These are phyloP conservation scores for Secale cereale DNA, from an alignment of 176 grass and related monocot species.

Conservation along the genomic window DNA sequence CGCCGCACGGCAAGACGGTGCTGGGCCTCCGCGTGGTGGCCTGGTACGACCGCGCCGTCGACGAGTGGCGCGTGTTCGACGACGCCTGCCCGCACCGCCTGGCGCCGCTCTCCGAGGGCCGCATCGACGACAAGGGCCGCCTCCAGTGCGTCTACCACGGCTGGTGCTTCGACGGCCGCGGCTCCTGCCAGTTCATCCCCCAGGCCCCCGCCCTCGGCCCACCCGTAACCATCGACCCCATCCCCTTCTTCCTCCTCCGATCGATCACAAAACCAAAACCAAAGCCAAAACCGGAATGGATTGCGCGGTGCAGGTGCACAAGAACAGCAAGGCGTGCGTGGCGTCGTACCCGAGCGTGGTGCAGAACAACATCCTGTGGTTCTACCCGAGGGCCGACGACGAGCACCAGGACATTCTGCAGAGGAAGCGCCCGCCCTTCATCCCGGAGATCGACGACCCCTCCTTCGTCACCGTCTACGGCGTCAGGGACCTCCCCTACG, in stretches of 20 bases:
- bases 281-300: background rate
- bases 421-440: slow-evolving; percentile 51
- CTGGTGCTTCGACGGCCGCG: slow-evolving; percentile 96
- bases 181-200: slow-evolving; percentile 77
- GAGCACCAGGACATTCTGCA: slow-evolving; percentile 51
- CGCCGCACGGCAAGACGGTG: slow-evolving; percentile 81
- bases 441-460: slow-evolving; percentile 81
- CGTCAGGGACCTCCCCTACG: slow-evolving; percentile 64
- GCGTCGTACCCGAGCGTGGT: slow-evolving; percentile 76
- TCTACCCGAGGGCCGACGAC: slow-evolving; percentile 63
- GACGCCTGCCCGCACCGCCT: slow-evolving; percentile 85
- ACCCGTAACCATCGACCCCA: slow-evolving; percentile 8
- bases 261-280: background rate
- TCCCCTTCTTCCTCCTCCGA: background rate
- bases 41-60: slow-evolving; percentile 66
- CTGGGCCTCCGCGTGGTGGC: slow-evolving; percentile 71
- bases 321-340: slow-evolving; percentile 65
- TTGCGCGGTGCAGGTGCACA: slow-evolving; percentile 49
- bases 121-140: slow-evolving; percentile 67
- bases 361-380: slow-evolving; percentile 86
- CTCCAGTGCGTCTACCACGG: slow-evolving; percentile 97
- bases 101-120: slow-evolving; percentile 86
- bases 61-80: slow-evolving; percentile 82
- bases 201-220: slow-evolving; percentile 77
- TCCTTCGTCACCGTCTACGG: slow-evolving; percentile 48